Evolutionary conservation across 352 stramenopile species (phyloP), one percentile per base, ranked within the genome.

Genomic region (Phytophthora melonis): DNA sequence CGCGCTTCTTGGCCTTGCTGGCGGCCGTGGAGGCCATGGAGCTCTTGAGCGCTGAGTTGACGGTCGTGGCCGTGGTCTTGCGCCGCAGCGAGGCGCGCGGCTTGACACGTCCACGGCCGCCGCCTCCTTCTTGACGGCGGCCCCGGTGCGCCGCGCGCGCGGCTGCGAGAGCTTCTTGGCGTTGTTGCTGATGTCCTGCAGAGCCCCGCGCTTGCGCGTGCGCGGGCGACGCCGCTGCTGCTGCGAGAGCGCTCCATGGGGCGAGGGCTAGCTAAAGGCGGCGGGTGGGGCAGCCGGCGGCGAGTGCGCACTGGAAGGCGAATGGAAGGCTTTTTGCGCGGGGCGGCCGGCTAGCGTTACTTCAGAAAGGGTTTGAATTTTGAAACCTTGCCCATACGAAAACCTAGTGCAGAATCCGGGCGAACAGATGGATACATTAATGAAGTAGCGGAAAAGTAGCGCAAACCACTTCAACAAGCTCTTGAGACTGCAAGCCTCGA

Each of bases 141-240:
- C 43, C 18, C n/a, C 18, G 16, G 23, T 14, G 16, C 53, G 41
- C 43, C 56, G 34, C 34, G 34, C 34, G 34, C 34, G 34, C 10
- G 34, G 34, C 34, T 41, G 34, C 34, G 34, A 41, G 10, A 41
- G 68, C 55, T 82, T 86, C 72, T 87, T 88, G 58, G 64, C 69
- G 21, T 72, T 91, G 69, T 95, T 95, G 69, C 86, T 94, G 73
- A 95, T 95, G 64, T 95, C 87, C 73, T 93, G 84, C 39, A 95
- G 74, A 10, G 89, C 81, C 32, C 85, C 89, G 32, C 89, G 86
- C 79, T 94, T 93, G 55, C 89, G 80, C 76, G 94, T 95, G 74
- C 85, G 87, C 25, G 77, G 68, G 59, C 70, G 57, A 45, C 59
- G 25, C 34, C 53, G 60, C 60, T 47, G 36, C 53, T 55, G 68